Evolutionary conservation across 2,329 filamentous ascomycete species (phyloP).

Genomic region (Nothophaeocryptopus gaeumannii): DNA sequence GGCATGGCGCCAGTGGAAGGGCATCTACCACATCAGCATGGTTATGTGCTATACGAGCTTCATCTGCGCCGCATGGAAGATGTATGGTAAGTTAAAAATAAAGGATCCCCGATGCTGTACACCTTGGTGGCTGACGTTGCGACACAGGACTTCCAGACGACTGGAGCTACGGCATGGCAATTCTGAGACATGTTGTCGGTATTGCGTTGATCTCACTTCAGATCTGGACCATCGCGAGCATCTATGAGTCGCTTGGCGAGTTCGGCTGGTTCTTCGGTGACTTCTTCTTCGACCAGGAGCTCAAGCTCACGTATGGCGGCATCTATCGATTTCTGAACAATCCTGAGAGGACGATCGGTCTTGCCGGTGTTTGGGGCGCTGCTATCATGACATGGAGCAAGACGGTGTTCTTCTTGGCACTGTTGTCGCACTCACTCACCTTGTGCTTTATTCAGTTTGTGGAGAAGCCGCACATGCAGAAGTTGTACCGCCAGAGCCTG

Average conservation of each 20-base stretch:
- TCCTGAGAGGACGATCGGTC: conserved; percentile 87
- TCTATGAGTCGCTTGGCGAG: conserved; percentile 92
- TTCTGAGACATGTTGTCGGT: conserved; percentile 85
- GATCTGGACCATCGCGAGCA: conserved; percentile 86
- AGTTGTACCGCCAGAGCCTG: conserved; percentile 83
- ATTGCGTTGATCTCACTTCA: conserved; percentile 78
- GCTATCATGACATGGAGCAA: conserved; percentile 90
- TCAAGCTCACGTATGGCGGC: conserved; percentile 89
- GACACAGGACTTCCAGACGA: conserved; percentile 64
- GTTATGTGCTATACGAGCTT: conserved; percentile 86
- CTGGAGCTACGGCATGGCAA: conserved; percentile 80
- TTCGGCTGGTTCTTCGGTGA: conserved; percentile 99
- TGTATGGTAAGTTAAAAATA: conserved; percentile 59
- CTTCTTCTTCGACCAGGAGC: conserved; percentile 92
- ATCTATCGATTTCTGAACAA: conserved; percentile 99
- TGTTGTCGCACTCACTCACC: conserved; percentile 80
- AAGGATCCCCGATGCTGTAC: not conserved
- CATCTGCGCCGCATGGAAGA: conserved; percentile 89
- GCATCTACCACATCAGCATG: conserved; percentile 89
- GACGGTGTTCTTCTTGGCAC: conserved; percentile 79
- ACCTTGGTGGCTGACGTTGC: conserved; percentile 8
- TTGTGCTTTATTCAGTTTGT: conserved; percentile 88
- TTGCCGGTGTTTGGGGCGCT: conserved; percentile 92
- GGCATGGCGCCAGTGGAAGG: conserved; percentile 98
- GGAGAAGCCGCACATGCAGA: conserved; percentile 96